These are phyloP conservation scores for Pyrenula massariospora DNA, from an alignment of 495 filamentous ascomycete species.

Conservation along the genomic window DNA sequence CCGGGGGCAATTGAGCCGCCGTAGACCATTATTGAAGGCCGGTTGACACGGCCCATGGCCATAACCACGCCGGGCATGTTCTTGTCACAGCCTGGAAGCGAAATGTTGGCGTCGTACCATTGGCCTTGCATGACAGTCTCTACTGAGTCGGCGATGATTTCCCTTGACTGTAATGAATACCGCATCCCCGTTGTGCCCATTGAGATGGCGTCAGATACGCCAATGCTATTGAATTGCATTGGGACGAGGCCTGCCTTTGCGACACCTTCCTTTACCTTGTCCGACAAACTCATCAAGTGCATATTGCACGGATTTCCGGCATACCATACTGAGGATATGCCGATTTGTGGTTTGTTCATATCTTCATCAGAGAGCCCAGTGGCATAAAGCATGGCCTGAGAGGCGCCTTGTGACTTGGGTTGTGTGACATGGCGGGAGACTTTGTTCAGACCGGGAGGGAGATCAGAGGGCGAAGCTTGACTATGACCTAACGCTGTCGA, in stretches of 20 bases:
- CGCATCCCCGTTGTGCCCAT: conserved; percentile 73
- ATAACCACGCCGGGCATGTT: conserved; percentile 93
- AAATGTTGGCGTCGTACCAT: conserved; percentile 99
- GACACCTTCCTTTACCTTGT: conserved; percentile 75
- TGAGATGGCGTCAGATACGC: conserved; percentile 61
- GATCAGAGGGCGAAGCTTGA: background rate
- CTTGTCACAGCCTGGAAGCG: conserved; percentile 97
- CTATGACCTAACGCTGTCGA: background rate
- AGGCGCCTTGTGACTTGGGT: conserved; percentile 93
- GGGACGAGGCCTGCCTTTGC: conserved; percentile 66
- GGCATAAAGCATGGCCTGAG: conserved; percentile 97
- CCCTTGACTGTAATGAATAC: conserved; percentile 84
- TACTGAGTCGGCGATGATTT: conserved; percentile 93
- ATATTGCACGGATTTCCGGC: conserved; percentile 98
- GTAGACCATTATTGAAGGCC: conserved; percentile 77
- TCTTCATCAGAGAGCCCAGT: conserved; percentile 75
- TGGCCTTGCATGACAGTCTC: conserved; percentile 98
- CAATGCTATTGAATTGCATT: conserved; percentile 96
- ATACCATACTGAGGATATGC: conserved; percentile 85
- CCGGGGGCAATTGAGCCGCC: conserved; percentile 91
- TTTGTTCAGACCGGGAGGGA: conserved; percentile 50
- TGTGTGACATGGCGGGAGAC: conserved; percentile 78
- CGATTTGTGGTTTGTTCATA: conserved; percentile 90
- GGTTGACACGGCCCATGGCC: conserved; percentile 81
- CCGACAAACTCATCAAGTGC: conserved; percentile 84